Percentiles rank a stretch among this genome's conserved stretches.
Conservation (phyloP, 2,329 filamentous ascomycete genomes). For the Hypoxylon sp. region DNA sequence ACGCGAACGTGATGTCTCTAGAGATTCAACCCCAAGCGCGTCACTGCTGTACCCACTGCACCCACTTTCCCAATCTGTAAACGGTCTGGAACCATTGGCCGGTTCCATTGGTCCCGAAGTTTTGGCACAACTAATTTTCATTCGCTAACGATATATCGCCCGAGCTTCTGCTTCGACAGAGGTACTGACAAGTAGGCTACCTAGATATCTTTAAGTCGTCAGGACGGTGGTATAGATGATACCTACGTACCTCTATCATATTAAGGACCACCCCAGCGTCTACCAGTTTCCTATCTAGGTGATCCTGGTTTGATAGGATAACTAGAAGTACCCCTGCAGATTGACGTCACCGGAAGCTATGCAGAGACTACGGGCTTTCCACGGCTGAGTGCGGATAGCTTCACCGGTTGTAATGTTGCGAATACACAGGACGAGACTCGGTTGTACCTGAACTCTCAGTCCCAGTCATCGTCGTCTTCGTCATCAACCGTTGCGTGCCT, state of each 20-base stretch:
- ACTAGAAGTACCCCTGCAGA: conserved; percentile 5
- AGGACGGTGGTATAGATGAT: too few species aligned
- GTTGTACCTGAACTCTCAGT: conserved; percentile 57
- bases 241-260: neutral
- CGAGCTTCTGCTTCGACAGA: neutral
- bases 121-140: conserved; percentile 22
- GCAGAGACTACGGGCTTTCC: conserved; percentile 5
- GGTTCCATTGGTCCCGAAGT: conserved; percentile 13
- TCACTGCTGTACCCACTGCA: neutral
- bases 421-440: neutral
- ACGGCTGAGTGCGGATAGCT: conserved; percentile 6
- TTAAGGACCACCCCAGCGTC: neutral
- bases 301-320: conserved; percentile 6
- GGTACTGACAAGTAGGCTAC: neutral
- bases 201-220: neutral
- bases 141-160: conserved; percentile 4
- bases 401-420: neutral
- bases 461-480: conserved; percentile 69
- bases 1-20: neutral
- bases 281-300: neutral
- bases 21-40: neutral
- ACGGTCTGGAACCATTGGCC: neutral
- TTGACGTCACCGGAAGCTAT: conserved; percentile 12
- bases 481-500: conserved; percentile 56
- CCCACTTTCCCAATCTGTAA: neutral